Conservation (phyloP, 176 grass and related monocot genomes). For the Triticum aestivum region IWGSC_CS_RefSeq_v2.1 NC_057814.1:620330245-620330744, state of each 20-base stretch:
- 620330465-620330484: not conserved
- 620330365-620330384: slow-evolving; percentile 41
- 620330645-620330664: not conserved
- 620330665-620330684: not conserved
- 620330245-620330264: no score
- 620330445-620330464: slow-evolving; percentile 16
- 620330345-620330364: slow-evolving; percentile 34
- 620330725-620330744: no score
- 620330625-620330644: not conserved
- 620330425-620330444: slow-evolving; percentile 60
- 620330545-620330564: not conserved
- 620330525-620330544: no score
- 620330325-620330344: slow-evolving; percentile 44
- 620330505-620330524: not conserved
- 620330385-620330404: slow-evolving; percentile 71
- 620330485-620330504: not conserved
- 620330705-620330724: not conserved
- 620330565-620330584: not conserved
- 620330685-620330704: not conserved
- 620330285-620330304: no score
- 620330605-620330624: not conserved
- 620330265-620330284: no score
- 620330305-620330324: slow-evolving; percentile 28
- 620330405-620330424: slow-evolving; percentile 75
- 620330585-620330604: not conserved